phyloP scores from a whole-genome alignment of 176 grass and related monocot genomes.

The Phyllostachys edulis region DNA sequence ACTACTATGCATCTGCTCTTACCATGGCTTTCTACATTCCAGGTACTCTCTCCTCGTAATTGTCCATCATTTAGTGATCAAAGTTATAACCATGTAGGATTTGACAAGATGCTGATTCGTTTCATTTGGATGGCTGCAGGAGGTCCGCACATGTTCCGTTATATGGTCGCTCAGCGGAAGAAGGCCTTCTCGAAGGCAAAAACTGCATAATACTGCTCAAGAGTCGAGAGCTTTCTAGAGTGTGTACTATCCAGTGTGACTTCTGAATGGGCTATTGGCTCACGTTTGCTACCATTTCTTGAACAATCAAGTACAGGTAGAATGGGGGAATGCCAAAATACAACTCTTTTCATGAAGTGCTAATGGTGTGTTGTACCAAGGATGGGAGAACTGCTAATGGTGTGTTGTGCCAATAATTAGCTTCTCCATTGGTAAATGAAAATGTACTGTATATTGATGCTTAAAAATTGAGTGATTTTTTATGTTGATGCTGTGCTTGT shows the following conservation, averaged over 20 bases:
- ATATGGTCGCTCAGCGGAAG: slow-evolving; percentile 47
- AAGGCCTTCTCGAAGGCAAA: slow-evolving; percentile 40
- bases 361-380: background rate
- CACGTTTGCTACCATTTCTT: background rate
- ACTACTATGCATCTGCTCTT: slow-evolving; percentile 28
- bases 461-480: background rate
- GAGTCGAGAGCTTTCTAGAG: background rate
- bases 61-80: background rate
- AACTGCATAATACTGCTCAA: background rate
- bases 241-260: background rate
- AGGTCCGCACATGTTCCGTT: slow-evolving; percentile 30
- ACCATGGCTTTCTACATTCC: slow-evolving; percentile 47
- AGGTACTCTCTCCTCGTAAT: background rate
- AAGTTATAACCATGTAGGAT: background rate
- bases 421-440: background rate
- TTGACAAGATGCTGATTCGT: background rate
- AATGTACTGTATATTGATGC: background rate
- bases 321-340: background rate
- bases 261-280: background rate
- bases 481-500: background rate
- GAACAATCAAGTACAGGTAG: background rate
- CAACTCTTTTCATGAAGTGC: background rate
- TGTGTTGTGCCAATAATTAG: background rate
- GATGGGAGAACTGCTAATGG: background rate
- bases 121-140: slow-evolving; percentile 13